phyloP scores from a whole-genome alignment of 179 eudicot genomes.

The Camellia oleifera region DNA sequence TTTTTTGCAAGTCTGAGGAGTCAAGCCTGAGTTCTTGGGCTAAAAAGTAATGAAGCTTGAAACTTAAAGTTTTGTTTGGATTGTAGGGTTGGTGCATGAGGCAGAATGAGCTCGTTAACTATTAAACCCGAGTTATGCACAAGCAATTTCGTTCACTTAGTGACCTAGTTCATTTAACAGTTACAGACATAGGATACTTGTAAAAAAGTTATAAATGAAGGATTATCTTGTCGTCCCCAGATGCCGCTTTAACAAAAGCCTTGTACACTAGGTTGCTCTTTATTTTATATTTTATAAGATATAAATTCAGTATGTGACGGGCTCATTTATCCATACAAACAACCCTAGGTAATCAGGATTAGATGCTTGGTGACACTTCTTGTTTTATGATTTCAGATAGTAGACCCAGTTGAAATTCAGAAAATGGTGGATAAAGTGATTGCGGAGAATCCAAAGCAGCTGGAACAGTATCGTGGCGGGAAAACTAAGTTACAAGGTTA shows the following conservation, averaged over 20 bases:
- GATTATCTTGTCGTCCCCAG: too few relatives aligned
- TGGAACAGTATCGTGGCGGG: slow-evolving; percentile 85
- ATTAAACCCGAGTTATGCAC: neutral
- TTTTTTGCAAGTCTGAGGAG: neutral
- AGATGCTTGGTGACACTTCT: neutral
- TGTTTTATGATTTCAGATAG: slow-evolving; percentile 46
- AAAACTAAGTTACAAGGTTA: slow-evolving; percentile 87
- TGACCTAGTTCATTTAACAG: neutral
- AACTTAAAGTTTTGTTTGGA: neutral
- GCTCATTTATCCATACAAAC: neutral
- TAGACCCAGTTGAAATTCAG: slow-evolving; percentile 72
- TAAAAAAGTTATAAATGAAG: too few relatives aligned
- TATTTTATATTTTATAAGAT: too few relatives aligned
- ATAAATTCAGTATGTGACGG: neutral
- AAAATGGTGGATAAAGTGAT: slow-evolving; percentile 76
- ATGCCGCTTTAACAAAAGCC: too few relatives aligned
- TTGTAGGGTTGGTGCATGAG: neutral
- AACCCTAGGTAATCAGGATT: neutral
- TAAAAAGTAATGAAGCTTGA: neutral
- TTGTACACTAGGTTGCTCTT: too few relatives aligned
- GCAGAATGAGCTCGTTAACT: neutral
- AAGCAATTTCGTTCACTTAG: neutral
- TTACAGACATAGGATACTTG: too few relatives aligned
- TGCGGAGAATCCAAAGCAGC: slow-evolving; percentile 75
- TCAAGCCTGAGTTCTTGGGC: neutral